Evolutionary conservation across 371 early-diverging fungal genomes (phyloP).

Genomic region (Synchytrium microbalum): DNA sequence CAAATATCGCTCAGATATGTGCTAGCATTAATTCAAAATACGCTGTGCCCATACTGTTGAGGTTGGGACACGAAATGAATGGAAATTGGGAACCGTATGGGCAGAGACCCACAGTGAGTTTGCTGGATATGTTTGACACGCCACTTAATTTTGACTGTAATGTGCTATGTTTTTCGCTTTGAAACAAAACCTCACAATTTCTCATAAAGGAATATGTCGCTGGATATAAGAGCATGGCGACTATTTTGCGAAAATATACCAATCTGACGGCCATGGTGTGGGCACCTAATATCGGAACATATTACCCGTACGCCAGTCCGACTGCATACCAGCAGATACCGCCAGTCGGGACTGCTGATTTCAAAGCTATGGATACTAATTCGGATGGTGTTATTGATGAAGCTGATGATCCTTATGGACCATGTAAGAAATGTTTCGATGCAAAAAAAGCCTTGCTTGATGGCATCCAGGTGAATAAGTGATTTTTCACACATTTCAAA

Average conservation of each 20-base stretch:
- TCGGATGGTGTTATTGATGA: not conserved
- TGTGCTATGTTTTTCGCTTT: too few relatives aligned
- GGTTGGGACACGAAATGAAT: constrained; percentile 6
- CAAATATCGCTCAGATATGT: not conserved
- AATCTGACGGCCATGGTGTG: not conserved
- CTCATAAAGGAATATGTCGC: too few relatives aligned
- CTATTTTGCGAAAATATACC: too few relatives aligned
- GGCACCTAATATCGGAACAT: not conserved
- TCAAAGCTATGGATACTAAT: not conserved
- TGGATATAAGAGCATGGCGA: too few relatives aligned
- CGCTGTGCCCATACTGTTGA: constrained; percentile 2
- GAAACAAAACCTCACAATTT: too few relatives aligned
- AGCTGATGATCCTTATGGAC: not conserved
- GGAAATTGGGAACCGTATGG: constrained; percentile 8
- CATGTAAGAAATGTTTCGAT: not conserved
- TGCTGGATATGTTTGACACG: too few relatives aligned
- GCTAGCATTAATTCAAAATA: not conserved
- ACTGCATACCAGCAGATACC: too few relatives aligned
- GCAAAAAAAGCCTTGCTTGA: too few relatives aligned
- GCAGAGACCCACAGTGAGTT: constrained; percentile 14
- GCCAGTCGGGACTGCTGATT: not conserved
- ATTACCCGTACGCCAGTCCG: not conserved
- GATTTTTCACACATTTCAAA: too few relatives aligned
- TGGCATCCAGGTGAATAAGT: too few relatives aligned
- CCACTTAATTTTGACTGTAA: too few relatives aligned